phyloP scores from a whole-genome alignment of 192 early-diverging fungal genomes.

The Chytriomyces confervae region DNA sequence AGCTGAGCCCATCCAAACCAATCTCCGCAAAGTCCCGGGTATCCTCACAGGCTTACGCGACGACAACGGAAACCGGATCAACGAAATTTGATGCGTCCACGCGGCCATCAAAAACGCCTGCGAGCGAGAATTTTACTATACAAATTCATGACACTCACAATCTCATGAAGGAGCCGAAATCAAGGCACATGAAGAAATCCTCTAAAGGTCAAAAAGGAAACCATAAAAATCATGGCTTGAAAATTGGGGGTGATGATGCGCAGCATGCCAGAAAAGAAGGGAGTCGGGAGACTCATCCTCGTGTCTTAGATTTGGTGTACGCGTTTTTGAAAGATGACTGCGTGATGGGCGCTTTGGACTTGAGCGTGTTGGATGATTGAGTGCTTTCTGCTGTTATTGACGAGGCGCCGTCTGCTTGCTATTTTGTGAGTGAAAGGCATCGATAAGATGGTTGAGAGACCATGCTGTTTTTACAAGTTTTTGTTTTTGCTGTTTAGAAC shows the following conservation, averaged over 20 bases:
- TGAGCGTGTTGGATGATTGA: neutral
- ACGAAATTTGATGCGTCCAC: neutral
- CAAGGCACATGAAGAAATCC: neutral
- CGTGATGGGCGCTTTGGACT: neutral
- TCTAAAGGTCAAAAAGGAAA: neutral
- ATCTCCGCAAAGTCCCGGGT: neutral
- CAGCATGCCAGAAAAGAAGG: neutral
- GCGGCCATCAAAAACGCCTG: neutral
- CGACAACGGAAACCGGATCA: neutral
- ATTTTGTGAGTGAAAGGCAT: too few species aligned
- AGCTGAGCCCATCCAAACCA: neutral
- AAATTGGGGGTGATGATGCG: neutral
- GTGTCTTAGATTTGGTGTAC: neutral
- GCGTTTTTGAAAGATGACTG: neutral
- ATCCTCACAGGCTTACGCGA: neutral
- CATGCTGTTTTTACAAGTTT: too few species aligned
- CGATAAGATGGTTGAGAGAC: too few species aligned
- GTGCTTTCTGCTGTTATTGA: too few species aligned
- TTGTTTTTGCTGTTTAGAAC: too few species aligned
- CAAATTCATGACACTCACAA: neutral
- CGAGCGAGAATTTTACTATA: neutral
- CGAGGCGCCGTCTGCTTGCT: too few species aligned
- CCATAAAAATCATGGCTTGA: neutral
- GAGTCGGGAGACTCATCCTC: neutral
- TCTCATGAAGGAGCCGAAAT: neutral